Evolutionary conservation across 306 rosid genomes (phyloP).

Genomic region (Cyclanthera cordifolia): DNA sequence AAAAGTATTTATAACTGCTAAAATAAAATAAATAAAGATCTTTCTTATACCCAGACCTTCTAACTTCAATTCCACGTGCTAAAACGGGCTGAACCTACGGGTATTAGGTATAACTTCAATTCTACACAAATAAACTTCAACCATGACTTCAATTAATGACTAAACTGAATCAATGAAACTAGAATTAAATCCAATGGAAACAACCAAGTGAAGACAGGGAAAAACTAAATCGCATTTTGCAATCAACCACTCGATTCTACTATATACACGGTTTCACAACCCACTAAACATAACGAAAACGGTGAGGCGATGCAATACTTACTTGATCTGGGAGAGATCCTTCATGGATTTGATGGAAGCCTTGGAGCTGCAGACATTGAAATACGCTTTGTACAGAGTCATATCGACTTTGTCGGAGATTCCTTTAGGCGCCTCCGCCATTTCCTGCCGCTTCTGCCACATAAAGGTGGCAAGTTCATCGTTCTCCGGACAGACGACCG

Average conservation of each 20-base stretch:
- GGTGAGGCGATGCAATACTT: constrained; percentile 5
- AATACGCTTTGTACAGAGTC: constrained; percentile 68
- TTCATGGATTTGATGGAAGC: constrained; percentile 48
- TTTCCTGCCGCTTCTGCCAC: constrained; percentile 55
- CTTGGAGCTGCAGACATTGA: constrained; percentile 55
- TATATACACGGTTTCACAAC: background rate
- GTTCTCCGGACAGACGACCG: constrained; percentile 49
- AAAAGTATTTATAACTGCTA: background rate
- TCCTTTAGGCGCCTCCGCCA: constrained; percentile 59
- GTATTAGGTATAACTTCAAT: too few relatives aligned
- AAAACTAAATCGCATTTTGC: background rate
- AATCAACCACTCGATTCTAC: background rate
- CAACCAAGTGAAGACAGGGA: background rate
- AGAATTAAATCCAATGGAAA: background rate
- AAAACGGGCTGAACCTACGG: too few relatives aligned
- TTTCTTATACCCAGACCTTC: background rate
- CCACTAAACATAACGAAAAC: background rate
- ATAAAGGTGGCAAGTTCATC: constrained; percentile 45
- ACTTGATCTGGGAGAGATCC: constrained; percentile 73
- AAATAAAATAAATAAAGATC: background rate
- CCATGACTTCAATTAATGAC: background rate
- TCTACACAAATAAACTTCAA: background rate
- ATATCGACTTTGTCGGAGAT: constrained; percentile 49
- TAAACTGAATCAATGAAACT: background rate
- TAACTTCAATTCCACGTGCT: background rate